Conservation (phyloP, 2,329 filamentous ascomycete species). For the Aspergillus brasiliensis region DNA sequence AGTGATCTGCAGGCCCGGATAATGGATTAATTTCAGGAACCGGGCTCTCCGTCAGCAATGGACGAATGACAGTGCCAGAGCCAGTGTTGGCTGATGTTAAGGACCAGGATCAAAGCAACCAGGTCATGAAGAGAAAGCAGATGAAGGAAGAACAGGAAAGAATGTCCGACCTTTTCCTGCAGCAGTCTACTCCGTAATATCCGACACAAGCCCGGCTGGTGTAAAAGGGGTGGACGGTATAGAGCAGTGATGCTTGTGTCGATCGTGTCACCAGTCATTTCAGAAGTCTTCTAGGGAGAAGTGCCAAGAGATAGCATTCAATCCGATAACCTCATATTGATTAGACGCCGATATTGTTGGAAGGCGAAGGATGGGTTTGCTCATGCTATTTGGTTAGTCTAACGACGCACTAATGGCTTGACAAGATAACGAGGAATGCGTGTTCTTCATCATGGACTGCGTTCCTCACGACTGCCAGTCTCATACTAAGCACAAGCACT, state of each 20-base stretch:
- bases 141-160: not conserved
- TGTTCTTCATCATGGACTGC: no score
- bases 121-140: not conserved
- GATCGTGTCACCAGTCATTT: not conserved
- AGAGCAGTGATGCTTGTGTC: not conserved
- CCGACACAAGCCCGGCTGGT: not conserved
- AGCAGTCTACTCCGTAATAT: not conserved
- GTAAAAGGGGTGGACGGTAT: not conserved
- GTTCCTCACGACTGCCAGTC: no score
- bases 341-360: not conserved
- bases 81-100: slow-evolving; percentile 1
- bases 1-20: not conserved
- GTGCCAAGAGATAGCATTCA: not conserved
- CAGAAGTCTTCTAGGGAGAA: not conserved
- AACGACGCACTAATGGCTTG: no score
- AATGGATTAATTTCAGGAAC: not conserved
- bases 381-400: no score
- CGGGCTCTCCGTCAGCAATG: not conserved
- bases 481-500: no score
- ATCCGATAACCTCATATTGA: not conserved
- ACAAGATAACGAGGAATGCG: no score
- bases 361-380: not conserved
- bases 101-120: not conserved
- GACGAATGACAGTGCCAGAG: not conserved
- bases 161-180: not conserved